Base-by-base conservation (phyloP, 768 basidiomycete species). In the Leccinellum luteum region DNA sequence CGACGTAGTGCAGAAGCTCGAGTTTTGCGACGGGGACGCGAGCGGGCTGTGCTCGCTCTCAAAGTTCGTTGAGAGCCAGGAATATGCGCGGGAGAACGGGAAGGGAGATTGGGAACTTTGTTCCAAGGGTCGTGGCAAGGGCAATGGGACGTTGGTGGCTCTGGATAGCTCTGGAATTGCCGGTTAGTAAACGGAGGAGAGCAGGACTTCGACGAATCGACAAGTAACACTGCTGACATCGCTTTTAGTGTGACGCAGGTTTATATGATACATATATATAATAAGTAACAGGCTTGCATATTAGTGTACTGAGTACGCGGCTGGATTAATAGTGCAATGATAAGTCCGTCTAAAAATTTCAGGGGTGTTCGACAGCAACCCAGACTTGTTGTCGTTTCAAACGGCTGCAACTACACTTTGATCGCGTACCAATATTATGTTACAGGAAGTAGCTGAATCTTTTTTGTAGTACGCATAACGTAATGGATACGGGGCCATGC, bases 331-430 rank as follows among this genome's bases (percentile, higher is more conserved):
- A 6, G 28, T 28, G 28, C 28, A 7, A 28, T 28, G 28, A n/a
- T n/a, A n/a, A n/a, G n/a, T n/a, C n/a, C n/a, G n/a, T n/a, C n/a
- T n/a, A n/a, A n/a, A n/a, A n/a, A n/a, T n/a, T 28, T 28, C 28
- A 28, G 28, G 25, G 25, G 25, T 28, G 28, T 28, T 28, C 28
- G 3, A 28, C 28, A 25, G 25, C 51, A 75, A 74, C 47, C 73
- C 68, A 30, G 72, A 72, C 54, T 52, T 75, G 2, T 70, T 69
- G 23, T 64, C 72, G 7, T 73, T 68, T 57, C 69, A 74, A 56
- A 73, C 71, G 17, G 67, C 68, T 12, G 61, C 51, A 5, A 51
- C 56, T 12, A 48, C 66, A 47, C 63, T 15, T 19, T 41, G 41
- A 43, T 43, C n/a, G n/a, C 2, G 38, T 41, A 13, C 13, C 2